Base-by-base conservation (phyloP, 2,329 filamentous ascomycete genomes). In the Paecilomyces dactylethromorphus region DNA sequence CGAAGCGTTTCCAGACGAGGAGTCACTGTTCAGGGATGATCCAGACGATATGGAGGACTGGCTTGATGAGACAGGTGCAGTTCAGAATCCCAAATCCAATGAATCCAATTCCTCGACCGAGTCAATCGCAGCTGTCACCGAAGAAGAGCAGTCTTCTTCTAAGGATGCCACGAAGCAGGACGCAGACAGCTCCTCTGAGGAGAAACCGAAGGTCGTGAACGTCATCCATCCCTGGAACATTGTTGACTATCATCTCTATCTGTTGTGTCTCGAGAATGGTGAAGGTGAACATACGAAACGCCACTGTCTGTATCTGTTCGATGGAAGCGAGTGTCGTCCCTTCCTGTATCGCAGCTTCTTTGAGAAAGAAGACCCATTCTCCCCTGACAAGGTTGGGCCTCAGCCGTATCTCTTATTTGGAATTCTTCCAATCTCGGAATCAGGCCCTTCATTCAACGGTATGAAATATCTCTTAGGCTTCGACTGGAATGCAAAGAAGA, bases 161-260 rank as follows among this genome's bases (percentile, higher is more conserved):
- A 15, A 45, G 39, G 39, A 18, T 10, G 39, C 13, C 1, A 18
- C 5, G 6, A 21, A 31, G 24, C 3, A 22, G 24, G 53, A 55
- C 33, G n/a, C 6, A 56, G 45, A 58, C 45, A 61, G 45, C 32
- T 35, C 21, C 26, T 57, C 50, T 54, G 45, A 31, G 26, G 26
- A 18, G 13, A 33, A 33, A 3, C 22, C 7, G 24, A 22, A 31
- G 50, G 56, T 12, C 3, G 26, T 54, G 15, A 50, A 58, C 21
- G 58, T 66, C 45, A 60, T 55, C 13, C 69, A 73, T 50, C 69
- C 69, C 6, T 73, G 68, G 69, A 63, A 65, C 10, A 61, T 71
- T 13, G 57, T 72, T 8, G 71, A 74, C 58, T 74, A 71, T 29
- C 64, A 72, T 18, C 56, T 74, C 15, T 72, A 72, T 51, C 66